Evolutionary conservation across 805 yeast genomes (phyloP), one percentile per base, ranked within the genome.

Genomic region (Nakazawaea holstii): DNA sequence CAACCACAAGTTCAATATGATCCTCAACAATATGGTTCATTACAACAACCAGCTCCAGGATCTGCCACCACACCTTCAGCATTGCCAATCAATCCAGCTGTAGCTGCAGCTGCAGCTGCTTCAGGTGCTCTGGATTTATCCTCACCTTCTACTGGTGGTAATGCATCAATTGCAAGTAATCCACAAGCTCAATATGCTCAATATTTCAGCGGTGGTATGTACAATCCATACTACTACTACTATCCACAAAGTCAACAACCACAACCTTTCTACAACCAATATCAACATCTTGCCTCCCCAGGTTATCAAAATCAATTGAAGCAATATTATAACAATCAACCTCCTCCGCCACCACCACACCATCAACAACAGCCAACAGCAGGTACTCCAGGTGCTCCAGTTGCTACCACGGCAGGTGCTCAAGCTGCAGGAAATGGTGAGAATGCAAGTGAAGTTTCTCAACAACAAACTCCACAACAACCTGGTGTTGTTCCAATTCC

Each of bases 391-490:
- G 39, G 48, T 44, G 44, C 53, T 48, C 42, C 50, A 17, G 46
- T 56, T 42, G 53, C 50, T 14, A 48, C 50, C 13, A 53, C 55
- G 37, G 53, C 53, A 37, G 57, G 54, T 39, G 50, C 48, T 20
- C 44, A 49, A 39, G 56, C 49, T 9, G 50, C 57, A 13, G 56
- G 60, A 41, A 59, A 56, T 37, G 49, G 57, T 52, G 55, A 48
- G 45, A 50, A 51, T 29, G 57, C 55, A 51, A 55, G 54, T 52
- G 54, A 55, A 57, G 54, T 56, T 52, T 52, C 45, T 50, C 62
- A 57, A 47, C 54, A 55, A 27, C 62, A 55, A 28, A 62, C 54
- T 48, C 53, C 53, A 40, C 56, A 52, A 40, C 56, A 55, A 41
- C 56, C 46, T 32, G 20, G n/a, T 6, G 40, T 20, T 30, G 41